Percentiles rank a stretch among this genome's conserved stretches.
phyloP scores from a whole-genome alignment of 2,329 filamentous ascomycete genomes.

The Didymella keratinophila region DNA sequence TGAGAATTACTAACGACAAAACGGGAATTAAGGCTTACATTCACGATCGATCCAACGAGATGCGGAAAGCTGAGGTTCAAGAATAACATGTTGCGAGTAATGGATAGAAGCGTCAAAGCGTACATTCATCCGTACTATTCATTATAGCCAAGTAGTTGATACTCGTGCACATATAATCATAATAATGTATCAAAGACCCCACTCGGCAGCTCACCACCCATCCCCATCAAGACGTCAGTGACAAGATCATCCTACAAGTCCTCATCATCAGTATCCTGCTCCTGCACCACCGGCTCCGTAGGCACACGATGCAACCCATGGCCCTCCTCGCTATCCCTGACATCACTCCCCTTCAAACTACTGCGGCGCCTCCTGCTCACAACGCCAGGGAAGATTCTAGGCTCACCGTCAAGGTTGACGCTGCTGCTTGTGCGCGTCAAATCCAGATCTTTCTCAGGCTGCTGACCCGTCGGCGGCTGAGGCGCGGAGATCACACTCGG shows the following conservation, averaged over 20 bases:
- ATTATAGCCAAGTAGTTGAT: not conserved
- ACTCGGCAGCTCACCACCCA: too few species aligned
- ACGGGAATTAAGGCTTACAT: too few species aligned
- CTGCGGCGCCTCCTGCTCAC: conserved; percentile 57
- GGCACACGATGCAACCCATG: conserved; percentile 25
- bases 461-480: conserved; percentile 28
- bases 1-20: too few species aligned
- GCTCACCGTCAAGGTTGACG: conserved; percentile 62
- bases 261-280: conserved; percentile 21
- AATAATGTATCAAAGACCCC: not conserved
- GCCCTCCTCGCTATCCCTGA: conserved; percentile 13
- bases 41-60: too few species aligned
- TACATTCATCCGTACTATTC: not conserved
- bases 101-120: too few species aligned
- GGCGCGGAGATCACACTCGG: conserved; percentile 30
- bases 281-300: conserved; percentile 27
- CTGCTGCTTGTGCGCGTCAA: conserved; percentile 37
- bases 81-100: too few species aligned
- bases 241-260: conserved; percentile 4
- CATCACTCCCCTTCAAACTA: conserved; percentile 14
- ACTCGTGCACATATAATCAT: not conserved
- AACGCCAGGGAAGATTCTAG: conserved; percentile 75
- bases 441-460: conserved; percentile 26
- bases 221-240: too few species aligned
- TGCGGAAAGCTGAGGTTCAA: too few species aligned